Evolutionary conservation across 2,329 filamentous ascomycete species (phyloP).

Genomic region (Aspergillus viridinutans): DNA sequence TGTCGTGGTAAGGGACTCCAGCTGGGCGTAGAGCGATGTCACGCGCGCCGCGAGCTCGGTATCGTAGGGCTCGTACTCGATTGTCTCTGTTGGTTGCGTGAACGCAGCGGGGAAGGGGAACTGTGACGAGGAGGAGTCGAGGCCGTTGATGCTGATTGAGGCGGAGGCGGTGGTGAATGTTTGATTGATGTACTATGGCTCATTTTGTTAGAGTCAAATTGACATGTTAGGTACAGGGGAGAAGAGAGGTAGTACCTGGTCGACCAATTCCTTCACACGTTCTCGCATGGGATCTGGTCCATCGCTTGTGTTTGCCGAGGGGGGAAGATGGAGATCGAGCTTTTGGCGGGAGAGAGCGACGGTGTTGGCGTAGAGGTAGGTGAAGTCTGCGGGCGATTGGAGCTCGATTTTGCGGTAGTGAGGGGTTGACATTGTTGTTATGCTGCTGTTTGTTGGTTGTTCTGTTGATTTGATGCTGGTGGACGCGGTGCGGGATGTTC

Average conservation of each 20-base stretch:
- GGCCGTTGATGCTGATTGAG: conserved; percentile 47
- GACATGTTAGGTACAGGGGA: not conserved
- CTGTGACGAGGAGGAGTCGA: conserved; percentile 34
- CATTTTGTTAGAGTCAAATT: too few relatives aligned
- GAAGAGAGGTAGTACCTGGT: conserved; percentile 27
- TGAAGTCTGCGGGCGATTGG: conserved; percentile 47
- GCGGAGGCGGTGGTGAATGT: conserved; percentile 42
- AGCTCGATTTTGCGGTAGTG: conserved; percentile 50
- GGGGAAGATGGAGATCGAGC: conserved; percentile 47
- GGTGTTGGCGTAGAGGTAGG: conserved; percentile 46
- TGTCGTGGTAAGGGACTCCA: conserved; percentile 45
- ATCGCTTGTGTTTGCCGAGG: conserved; percentile 37
- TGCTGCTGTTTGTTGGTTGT: not conserved
- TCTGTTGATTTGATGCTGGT: conserved; percentile 1
- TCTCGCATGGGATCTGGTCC: conserved; percentile 42
- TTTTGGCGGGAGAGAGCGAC: conserved; percentile 43
- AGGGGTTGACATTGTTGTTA: conserved; percentile 23
- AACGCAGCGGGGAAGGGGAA: conserved; percentile 31
- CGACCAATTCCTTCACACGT: conserved; percentile 39
- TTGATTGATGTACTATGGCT: conserved; percentile 39
- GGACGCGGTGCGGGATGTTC: conserved; percentile 2
- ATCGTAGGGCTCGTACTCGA: conserved; percentile 47
- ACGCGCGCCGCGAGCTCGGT: conserved; percentile 40
- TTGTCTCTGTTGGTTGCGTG: conserved; percentile 36
- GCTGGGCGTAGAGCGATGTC: conserved; percentile 43